Conservation (phyloP, 2,329 filamentous ascomycete species). For the Xylariaceae sp. region DNA sequence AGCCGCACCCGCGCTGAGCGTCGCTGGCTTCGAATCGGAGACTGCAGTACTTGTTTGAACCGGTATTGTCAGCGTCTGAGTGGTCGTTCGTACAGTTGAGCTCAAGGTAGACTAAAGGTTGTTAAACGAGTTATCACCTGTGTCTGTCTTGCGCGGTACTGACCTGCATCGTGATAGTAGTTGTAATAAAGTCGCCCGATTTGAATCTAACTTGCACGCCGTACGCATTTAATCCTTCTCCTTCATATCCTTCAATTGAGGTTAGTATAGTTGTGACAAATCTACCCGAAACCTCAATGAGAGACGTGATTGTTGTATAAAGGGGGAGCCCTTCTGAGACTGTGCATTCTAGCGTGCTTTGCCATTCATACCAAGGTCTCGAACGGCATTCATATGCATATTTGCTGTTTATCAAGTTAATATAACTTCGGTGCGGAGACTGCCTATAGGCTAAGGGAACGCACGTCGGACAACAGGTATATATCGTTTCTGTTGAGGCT, state of each 20-base stretch:
- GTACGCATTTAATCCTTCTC: neutral
- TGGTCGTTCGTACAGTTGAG: too few relatives aligned
- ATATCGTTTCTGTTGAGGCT: neutral
- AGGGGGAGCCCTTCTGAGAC: neutral
- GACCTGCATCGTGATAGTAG: too few relatives aligned
- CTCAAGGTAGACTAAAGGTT: too few relatives aligned
- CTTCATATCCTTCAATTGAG: neutral
- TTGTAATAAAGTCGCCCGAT: neutral
- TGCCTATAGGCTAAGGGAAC: neutral
- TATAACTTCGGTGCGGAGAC: neutral
- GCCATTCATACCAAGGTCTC: neutral
- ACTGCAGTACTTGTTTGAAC: too few relatives aligned
- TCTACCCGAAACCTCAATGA: neutral
- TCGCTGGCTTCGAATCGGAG: too few relatives aligned
- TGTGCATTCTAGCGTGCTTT: neutral
- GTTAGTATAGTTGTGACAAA: neutral
- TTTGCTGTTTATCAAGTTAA: neutral
- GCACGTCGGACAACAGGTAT: neutral
- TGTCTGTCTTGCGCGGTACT: too few relatives aligned
- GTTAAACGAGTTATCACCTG: too few relatives aligned
- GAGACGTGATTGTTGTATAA: neutral
- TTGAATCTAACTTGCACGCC: neutral
- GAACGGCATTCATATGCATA: neutral
- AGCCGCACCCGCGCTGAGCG: too few relatives aligned
- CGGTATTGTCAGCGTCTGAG: too few relatives aligned